A percentile compares a stretch with the other conserved stretches of the same genome.
These are phyloP conservation scores for Triticum turgidum DNA, from an alignment of 176 grass and related monocot species.

Conservation along the genomic window DNA sequence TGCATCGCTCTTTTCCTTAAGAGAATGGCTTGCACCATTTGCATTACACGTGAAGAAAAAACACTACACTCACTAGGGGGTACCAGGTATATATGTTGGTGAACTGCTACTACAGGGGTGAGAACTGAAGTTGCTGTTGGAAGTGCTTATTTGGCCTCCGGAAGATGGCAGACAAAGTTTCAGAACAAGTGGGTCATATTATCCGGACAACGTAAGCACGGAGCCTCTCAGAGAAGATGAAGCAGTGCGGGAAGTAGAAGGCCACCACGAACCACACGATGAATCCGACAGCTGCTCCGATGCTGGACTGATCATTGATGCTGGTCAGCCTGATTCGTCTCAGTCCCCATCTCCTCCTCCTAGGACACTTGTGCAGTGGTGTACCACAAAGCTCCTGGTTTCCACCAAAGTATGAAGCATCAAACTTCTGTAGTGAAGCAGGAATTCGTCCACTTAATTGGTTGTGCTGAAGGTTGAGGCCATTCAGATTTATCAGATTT, in stretches of 20 bases:
- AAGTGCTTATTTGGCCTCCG: neutral
- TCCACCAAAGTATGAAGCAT: neutral
- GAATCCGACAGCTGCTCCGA: neutral
- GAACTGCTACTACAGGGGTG: neutral
- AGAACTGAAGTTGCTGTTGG: neutral
- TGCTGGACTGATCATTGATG: constrained; percentile 2
- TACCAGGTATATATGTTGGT: neutral
- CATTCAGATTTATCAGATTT: constrained; percentile 22
- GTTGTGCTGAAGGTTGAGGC: constrained; percentile 40
- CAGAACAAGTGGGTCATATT: neutral
- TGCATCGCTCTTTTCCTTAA: neutral
- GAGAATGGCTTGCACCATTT: neutral
- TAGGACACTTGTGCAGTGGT: neutral
- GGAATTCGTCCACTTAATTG: constrained; percentile 26
- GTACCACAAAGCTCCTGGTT: constrained; percentile 13
- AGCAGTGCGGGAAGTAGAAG: constrained; percentile 6
- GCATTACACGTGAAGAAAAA: neutral
- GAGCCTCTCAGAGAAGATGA: neutral
- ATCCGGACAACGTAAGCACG: neutral
- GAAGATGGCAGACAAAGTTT: neutral
- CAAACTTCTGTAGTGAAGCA: rapidly evolving
- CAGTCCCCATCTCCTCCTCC: neutral
- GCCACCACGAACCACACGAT: neutral
- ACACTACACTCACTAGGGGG: no score
- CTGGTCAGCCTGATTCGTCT: neutral